Conservation (phyloP, 179 eudicot species). For the Drosera spatulata region DNA sequence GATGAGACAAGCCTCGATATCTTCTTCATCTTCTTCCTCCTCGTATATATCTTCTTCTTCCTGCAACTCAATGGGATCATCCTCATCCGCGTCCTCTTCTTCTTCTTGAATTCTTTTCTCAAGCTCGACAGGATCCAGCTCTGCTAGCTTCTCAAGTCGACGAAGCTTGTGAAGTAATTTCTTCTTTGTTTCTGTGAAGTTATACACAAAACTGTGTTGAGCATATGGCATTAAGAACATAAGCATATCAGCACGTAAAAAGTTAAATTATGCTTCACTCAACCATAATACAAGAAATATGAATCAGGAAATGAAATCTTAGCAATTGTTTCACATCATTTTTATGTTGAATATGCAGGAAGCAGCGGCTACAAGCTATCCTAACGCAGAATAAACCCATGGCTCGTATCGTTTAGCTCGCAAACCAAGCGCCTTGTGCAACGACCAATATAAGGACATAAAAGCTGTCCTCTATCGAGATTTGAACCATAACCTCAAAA, state of each 20-base stretch:
- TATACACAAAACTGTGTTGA: not conserved
- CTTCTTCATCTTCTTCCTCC: not conserved
- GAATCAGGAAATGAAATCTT: no score
- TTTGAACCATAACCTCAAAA: no score
- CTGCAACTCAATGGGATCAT: constrained; percentile 8
- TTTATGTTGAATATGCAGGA: no score
- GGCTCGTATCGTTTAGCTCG: no score
- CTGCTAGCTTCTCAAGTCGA: constrained; percentile 71
- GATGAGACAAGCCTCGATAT: not conserved
- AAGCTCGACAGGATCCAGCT: constrained; percentile 42
- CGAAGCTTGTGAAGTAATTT: constrained; percentile 55
- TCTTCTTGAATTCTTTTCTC: constrained; percentile 18
- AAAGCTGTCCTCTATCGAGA: no score
- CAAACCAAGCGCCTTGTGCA: no score
- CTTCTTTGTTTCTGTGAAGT: constrained; percentile 55
- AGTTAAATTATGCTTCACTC: no score
- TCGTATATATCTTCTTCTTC: not conserved
- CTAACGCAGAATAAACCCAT: no score
- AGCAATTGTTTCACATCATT: no score
- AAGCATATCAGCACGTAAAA: not conserved
- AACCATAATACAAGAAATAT: no score
- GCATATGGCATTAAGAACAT: not conserved
- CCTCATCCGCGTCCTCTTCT: constrained; percentile 15
- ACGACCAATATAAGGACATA: no score
- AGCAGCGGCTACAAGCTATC: no score